These are phyloP conservation scores for Neopestalotiopsis sp. DNA, from an alignment of 2,329 filamentous ascomycete species.

Conservation along the genomic window DNA sequence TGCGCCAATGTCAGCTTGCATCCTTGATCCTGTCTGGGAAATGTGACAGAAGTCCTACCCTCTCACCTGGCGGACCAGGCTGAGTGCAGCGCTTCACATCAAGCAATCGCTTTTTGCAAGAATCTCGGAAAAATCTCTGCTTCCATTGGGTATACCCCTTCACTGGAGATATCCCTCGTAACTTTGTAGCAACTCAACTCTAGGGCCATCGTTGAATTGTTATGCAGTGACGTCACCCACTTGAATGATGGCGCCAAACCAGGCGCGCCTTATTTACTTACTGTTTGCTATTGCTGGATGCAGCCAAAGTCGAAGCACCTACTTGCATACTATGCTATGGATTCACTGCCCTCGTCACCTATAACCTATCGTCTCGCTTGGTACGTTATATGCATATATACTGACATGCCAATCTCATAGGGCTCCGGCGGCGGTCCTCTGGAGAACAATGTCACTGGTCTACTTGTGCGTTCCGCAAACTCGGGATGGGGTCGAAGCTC, in stretches of 20 bases:
- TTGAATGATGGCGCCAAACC: too few species aligned
- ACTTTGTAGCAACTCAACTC: too few species aligned
- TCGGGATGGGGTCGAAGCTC: conserved; percentile 83
- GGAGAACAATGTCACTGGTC: conserved; percentile 88
- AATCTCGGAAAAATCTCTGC: too few species aligned
- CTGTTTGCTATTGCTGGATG: neutral
- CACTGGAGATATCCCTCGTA: too few species aligned
- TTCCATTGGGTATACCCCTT: too few species aligned
- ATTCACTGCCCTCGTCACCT: neutral
- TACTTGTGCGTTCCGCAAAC: conserved; percentile 82
- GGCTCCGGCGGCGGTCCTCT: conserved; percentile 88
- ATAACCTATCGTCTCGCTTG: neutral
- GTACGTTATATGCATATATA: neutral
- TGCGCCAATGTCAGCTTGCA: neutral
- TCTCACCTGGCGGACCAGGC: neutral
- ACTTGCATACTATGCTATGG: neutral
- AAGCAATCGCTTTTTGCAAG: too few species aligned
- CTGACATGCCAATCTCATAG: conserved; percentile 47
- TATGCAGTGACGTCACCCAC: too few species aligned
- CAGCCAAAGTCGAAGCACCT: neutral
- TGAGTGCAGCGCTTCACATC: too few species aligned
- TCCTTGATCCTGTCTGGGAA: neutral
- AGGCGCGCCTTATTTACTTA: too few species aligned
- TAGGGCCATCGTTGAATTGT: too few species aligned
- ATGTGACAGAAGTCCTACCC: neutral